Conservation (phyloP, 139 green algal species). For the Yamagishiella unicocca region DNA sequence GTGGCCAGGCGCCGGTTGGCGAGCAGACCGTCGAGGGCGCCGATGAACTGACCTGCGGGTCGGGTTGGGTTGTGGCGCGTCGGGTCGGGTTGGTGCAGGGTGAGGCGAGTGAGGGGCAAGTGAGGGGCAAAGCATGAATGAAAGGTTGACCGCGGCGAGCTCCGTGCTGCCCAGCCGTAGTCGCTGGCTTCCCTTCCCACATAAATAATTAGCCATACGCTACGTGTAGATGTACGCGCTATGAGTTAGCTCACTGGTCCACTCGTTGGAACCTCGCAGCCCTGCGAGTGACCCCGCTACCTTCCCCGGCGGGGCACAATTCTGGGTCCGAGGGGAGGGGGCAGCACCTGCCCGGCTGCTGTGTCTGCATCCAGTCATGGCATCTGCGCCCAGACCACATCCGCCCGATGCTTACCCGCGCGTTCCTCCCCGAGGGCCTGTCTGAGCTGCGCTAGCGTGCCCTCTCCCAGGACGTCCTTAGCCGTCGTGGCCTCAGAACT, state of each 20-base stretch:
- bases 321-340: no score
- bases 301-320: no score
- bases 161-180: no score
- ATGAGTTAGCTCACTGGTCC: background rate
- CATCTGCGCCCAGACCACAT: background rate
- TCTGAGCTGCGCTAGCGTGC: background rate
- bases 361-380: background rate
- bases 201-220: background rate
- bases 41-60: background rate
- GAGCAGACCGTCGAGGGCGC: background rate
- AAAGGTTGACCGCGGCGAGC: no score
- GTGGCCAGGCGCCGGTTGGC: constrained; percentile 30
- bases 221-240: background rate
- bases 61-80: background rate
- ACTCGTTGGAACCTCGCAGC: background rate
- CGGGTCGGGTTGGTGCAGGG: background rate
- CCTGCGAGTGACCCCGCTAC: background rate
- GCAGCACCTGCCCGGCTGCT: background rate
- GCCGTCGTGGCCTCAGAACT: background rate
- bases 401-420: background rate
- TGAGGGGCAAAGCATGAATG: background rate
- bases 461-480: constrained; percentile 4
- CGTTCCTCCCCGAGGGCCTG: background rate
- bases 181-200: no score
- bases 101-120: background rate